phyloP scores from a whole-genome alignment of 805 yeast genomes.

The Lipomyces chichibuensis region DNA sequence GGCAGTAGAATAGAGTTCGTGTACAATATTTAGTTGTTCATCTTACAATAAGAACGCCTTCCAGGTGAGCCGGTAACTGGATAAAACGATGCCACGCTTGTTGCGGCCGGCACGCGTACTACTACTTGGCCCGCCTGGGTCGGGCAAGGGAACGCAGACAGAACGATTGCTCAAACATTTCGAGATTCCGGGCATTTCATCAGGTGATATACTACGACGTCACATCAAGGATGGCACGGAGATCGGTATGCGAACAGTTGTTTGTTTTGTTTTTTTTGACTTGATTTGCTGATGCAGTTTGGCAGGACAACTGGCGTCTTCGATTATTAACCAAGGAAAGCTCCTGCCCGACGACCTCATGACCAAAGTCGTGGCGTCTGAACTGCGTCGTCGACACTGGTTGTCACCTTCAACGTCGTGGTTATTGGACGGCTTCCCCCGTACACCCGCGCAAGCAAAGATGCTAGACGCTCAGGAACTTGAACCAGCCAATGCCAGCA shows the following conservation, averaged over 20 bases:
- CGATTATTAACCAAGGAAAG: constrained; percentile 62
- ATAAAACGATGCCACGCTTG: constrained; percentile 5
- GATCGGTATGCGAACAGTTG: constrained; percentile 49
- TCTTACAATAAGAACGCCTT: no score
- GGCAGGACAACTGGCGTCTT: constrained; percentile 51
- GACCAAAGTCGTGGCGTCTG: constrained; percentile 58
- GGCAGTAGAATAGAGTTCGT: no score
- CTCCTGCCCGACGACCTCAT: constrained; percentile 75
- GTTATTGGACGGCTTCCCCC: constrained; percentile 90
- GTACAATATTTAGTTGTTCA: no score
- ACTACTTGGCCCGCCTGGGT: constrained; percentile 90
- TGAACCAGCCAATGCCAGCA: constrained; percentile 44
- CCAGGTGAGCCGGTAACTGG: no score
- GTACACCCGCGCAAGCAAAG: constrained; percentile 74
- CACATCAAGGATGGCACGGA: constrained; percentile 61
- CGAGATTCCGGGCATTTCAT: constrained; percentile 62
- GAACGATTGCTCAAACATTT: constrained; percentile 60
- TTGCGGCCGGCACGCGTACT: constrained; percentile 61
- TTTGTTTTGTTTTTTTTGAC: not conserved
- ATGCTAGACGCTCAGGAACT: constrained; percentile 55
- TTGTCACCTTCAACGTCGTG: constrained; percentile 54
- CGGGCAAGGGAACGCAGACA: constrained; percentile 93
- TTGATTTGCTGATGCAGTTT: not conserved
- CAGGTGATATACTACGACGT: constrained; percentile 79
- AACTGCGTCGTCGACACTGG: constrained; percentile 52